A percentile compares a stretch with the other conserved stretches of the same genome.
Conservation (phyloP, 768 basidiomycete genomes). For the Lactifluus echinatus region DNA sequence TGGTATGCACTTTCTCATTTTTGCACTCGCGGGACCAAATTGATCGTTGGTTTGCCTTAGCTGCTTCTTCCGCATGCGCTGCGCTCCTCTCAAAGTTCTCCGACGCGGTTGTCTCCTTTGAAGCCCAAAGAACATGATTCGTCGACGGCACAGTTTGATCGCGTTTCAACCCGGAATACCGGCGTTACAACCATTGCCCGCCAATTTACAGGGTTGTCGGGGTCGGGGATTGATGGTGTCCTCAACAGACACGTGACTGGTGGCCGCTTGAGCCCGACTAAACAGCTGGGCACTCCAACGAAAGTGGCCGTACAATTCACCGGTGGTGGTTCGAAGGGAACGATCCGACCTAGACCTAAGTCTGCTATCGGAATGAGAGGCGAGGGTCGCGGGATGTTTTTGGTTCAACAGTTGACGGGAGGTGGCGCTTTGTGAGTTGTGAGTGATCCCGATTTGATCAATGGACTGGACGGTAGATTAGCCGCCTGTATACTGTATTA, state of each 20-base stretch:
- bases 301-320: slow-evolving; percentile 46
- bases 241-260: slow-evolving; percentile 54
- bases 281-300: slow-evolving; percentile 64
- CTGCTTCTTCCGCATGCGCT: slow-evolving; percentile 44
- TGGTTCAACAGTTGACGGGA: slow-evolving; percentile 75
- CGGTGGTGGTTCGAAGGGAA: slow-evolving; percentile 25
- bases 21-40: not conserved
- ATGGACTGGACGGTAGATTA: not conserved
- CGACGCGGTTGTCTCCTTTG: slow-evolving; percentile 38
- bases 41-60: slow-evolving; percentile 29
- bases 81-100: slow-evolving; percentile 46
- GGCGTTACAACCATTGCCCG: slow-evolving; percentile 66
- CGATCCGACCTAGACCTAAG: slow-evolving; percentile 53
- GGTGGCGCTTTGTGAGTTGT: slow-evolving; percentile 22
- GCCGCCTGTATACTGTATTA: slow-evolving; percentile 1
- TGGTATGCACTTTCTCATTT: slow-evolving; percentile 34
- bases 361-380: slow-evolving; percentile 72
- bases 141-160: slow-evolving; percentile 27
- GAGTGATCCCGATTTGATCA: not conserved
- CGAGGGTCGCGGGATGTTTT: slow-evolving; percentile 65
- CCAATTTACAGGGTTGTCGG: slow-evolving; percentile 65
- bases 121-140: slow-evolving; percentile 32
- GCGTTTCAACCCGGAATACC: slow-evolving; percentile 48
- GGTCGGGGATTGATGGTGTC: slow-evolving; percentile 29
- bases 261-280: slow-evolving; percentile 55